Evolutionary conservation across 2,329 filamentous ascomycete species (phyloP).

Genomic region (Aspergillus pseudoviridinutans): DNA sequence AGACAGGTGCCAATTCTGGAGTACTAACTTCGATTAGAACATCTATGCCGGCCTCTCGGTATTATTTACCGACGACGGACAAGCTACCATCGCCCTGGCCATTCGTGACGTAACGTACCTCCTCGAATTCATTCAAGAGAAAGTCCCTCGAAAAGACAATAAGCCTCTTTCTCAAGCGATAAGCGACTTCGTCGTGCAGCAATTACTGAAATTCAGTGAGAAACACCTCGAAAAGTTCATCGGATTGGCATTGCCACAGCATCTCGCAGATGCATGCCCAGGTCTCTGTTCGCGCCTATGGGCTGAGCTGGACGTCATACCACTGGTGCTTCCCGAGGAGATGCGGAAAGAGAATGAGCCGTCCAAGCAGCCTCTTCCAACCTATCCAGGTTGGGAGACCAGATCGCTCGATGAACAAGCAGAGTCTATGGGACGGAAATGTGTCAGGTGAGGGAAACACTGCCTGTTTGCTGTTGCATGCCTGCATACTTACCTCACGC

Average conservation of each 20-base stretch:
- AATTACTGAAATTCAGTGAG: conserved; percentile 58
- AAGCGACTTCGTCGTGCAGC: conserved; percentile 56
- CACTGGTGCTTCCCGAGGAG: conserved; percentile 56
- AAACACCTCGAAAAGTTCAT: conserved; percentile 70
- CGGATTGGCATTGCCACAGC: conserved; percentile 64
- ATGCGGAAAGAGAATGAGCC: conserved; percentile 11
- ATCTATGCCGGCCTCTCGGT: conserved; percentile 42
- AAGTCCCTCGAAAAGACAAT: conserved; percentile 47
- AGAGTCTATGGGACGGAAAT: conserved; percentile 76
- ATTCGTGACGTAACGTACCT: conserved; percentile 72
- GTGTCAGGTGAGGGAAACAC: conserved; percentile 54
- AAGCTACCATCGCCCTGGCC: conserved; percentile 61
- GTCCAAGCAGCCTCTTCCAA: conserved; percentile 26
- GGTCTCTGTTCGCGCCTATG: conserved; percentile 67
- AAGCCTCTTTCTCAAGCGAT: conserved; percentile 44
- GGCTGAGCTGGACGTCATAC: conserved; percentile 72
- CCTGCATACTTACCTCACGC: conserved; percentile 10
- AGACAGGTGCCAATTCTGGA: background rate
- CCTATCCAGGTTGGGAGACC: conserved; percentile 41
- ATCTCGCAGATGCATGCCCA: conserved; percentile 59
- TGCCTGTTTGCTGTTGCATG: background rate
- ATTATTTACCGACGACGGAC: conserved; percentile 35
- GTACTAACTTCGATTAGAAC: conserved; percentile 23
- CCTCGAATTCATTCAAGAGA: conserved; percentile 65
- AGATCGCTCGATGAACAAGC: conserved; percentile 74